Conservation (phyloP, 73 alveolate genomes). For the Paramecium sonneborni region DNA sequence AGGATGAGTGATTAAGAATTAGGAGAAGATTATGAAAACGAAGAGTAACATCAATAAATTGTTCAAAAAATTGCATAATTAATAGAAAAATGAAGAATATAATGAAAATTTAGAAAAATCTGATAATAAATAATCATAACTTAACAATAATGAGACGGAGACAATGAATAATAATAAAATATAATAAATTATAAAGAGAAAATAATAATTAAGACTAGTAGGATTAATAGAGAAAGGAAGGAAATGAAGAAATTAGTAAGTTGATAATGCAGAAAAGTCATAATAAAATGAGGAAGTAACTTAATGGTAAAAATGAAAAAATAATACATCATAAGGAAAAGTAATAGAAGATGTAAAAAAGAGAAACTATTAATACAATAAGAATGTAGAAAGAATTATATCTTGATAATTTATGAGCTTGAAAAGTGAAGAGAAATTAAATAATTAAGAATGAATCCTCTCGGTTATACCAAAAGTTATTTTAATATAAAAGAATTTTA, state of each 20-base stretch:
- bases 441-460: background rate
- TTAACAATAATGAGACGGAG: background rate
- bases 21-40: background rate
- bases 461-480: background rate
- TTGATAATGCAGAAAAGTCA: background rate
- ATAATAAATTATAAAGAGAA: background rate
- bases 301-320: background rate
- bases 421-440: background rate
- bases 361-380: background rate
- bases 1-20: constrained; percentile 39
- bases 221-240: background rate
- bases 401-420: background rate
- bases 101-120: background rate
- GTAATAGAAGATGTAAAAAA: background rate
- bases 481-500: background rate
- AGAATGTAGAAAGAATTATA: background rate
- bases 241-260: background rate
- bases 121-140: background rate
- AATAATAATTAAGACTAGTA: background rate
- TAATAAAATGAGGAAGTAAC: background rate
- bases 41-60: background rate
- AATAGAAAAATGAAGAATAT: background rate
- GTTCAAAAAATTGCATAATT: background rate
- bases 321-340: constrained; percentile 31
- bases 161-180: background rate